Conservation (phyloP, 1,284 basidiomycete species). For the Pholiota adiposa region DNA sequence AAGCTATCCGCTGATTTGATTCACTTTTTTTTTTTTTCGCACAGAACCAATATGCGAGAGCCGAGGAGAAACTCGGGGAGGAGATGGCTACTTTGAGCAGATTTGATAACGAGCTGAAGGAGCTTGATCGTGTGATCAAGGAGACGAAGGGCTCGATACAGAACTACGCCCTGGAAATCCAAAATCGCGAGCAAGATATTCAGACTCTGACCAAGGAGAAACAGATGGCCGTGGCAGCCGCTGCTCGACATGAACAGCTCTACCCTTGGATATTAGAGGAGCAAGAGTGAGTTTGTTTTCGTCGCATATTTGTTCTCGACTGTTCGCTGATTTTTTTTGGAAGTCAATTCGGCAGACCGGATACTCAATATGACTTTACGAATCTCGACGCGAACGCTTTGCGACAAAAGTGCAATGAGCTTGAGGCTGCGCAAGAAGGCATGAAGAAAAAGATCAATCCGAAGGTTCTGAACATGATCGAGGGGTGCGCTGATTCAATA, state of each 20-base stretch:
- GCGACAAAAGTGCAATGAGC: conserved; percentile 71
- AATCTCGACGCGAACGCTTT: conserved; percentile 72
- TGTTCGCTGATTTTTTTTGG: not conserved
- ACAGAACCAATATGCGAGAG: conserved; percentile 64
- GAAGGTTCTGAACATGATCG: conserved; percentile 96
- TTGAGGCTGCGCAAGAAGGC: conserved; percentile 82
- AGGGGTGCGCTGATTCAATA: conserved; percentile 61
- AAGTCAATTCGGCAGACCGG: conserved; percentile 82
- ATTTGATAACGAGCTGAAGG: conserved; percentile 88
- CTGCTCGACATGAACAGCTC: conserved; percentile 76
- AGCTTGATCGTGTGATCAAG: conserved; percentile 82
- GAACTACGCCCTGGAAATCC: conserved; percentile 74
- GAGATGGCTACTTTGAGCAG: conserved; percentile 86
- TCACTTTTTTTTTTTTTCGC: no score
- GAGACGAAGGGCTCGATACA: conserved; percentile 78
- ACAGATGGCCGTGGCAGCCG: conserved; percentile 44
- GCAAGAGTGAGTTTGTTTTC: conserved; percentile 63
- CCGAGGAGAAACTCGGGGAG: conserved; percentile 74
- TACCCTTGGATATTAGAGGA: conserved; percentile 92
- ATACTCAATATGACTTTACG: conserved; percentile 85
- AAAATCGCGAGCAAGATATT: conserved; percentile 59
- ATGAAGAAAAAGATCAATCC: conserved; percentile 97
- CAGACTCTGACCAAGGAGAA: conserved; percentile 58
- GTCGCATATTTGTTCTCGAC: not conserved
- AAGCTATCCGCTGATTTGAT: not conserved